phyloP scores from a whole-genome alignment of 2,329 filamentous ascomycete species.

The Neofusicoccum parvum region DNA sequence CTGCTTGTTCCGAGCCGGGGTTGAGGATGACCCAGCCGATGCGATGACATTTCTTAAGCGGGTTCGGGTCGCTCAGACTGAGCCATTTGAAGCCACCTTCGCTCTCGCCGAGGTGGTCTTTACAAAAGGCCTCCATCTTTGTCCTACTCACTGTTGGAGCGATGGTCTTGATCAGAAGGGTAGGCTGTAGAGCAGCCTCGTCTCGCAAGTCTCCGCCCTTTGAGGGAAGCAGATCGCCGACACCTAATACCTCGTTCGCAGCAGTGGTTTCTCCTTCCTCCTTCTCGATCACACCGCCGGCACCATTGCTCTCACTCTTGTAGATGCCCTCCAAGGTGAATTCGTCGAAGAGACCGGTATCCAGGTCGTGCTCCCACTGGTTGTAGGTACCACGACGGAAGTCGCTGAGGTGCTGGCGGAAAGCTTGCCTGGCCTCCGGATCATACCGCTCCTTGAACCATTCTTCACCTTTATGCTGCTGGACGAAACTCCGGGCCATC shows the following conservation, averaged over 20 bases:
- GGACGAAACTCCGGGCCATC: slow-evolving; percentile 88
- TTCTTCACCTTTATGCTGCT: slow-evolving; percentile 90
- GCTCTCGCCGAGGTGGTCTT: slow-evolving; percentile 87
- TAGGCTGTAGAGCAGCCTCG: slow-evolving; percentile 84
- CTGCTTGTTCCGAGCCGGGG: slow-evolving; percentile 68
- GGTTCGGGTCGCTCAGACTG: slow-evolving; percentile 94
- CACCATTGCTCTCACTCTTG: slow-evolving; percentile 87
- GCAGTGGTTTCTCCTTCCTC: slow-evolving; percentile 94
- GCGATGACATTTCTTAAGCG: slow-evolving; percentile 92
- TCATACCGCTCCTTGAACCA: slow-evolving; percentile 98
- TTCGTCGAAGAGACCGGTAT: slow-evolving; percentile 85
- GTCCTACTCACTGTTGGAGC: slow-evolving; percentile 92
- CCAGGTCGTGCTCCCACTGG: slow-evolving; percentile 88
- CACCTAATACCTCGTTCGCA: slow-evolving; percentile 87
- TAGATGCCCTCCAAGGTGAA: slow-evolving; percentile 93
- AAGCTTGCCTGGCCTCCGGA: slow-evolving; percentile 73
- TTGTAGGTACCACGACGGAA: slow-evolving; percentile 77
- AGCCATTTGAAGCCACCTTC: slow-evolving; percentile 95
- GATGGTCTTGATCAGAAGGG: slow-evolving; percentile 95
- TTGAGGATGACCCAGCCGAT: slow-evolving; percentile 99
- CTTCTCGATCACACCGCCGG: slow-evolving; percentile 83
- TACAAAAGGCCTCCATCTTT: slow-evolving; percentile 92
- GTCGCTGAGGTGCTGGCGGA: slow-evolving; percentile 75
- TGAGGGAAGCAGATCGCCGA: slow-evolving; percentile 84
- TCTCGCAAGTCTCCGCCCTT: slow-evolving; percentile 85